phyloP scores from a whole-genome alignment of 2,329 filamentous ascomycete genomes.

The Tothia fuscella region DNA sequence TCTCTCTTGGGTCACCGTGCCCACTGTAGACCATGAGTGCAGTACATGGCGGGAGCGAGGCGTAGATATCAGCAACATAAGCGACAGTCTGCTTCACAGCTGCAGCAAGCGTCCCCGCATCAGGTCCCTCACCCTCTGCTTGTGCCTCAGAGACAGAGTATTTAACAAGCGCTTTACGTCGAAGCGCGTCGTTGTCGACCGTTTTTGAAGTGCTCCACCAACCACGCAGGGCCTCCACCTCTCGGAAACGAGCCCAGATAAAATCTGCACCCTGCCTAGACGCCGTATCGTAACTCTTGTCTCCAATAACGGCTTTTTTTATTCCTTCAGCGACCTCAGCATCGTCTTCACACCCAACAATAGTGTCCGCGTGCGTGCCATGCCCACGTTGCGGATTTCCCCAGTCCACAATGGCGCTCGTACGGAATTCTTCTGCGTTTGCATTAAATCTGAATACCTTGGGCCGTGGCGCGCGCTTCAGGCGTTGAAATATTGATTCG shows the following conservation, averaged over 20 bases:
- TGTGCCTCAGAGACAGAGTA: slow-evolving; percentile 1
- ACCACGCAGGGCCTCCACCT: slow-evolving; percentile 46
- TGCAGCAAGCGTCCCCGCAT: slow-evolving; percentile 25
- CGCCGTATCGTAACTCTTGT: slow-evolving; percentile 28
- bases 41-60: slow-evolving; percentile 45
- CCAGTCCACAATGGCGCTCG: slow-evolving; percentile 76
- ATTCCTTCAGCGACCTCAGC: slow-evolving; percentile 45
- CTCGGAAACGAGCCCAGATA: slow-evolving; percentile 49
- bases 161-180: slow-evolving; percentile 7
- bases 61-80: slow-evolving; percentile 41
- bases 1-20: slow-evolving; percentile 48
- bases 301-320: slow-evolving; percentile 38
- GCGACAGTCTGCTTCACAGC: slow-evolving; percentile 39
- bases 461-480: slow-evolving; percentile 44
- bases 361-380: slow-evolving; percentile 42
- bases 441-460: slow-evolving; percentile 27
- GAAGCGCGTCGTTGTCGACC: slow-evolving; percentile 17
- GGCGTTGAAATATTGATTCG: slow-evolving; percentile 81
- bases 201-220: slow-evolving; percentile 42
- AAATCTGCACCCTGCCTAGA: slow-evolving; percentile 46
- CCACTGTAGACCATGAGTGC: slow-evolving; percentile 52
- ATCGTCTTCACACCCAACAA: slow-evolving; percentile 46
- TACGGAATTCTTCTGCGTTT: slow-evolving; percentile 36
- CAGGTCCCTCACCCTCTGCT: not conserved
- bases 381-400: slow-evolving; percentile 59